A percentile compares a stretch with the other conserved stretches of the same genome.
These are phyloP conservation scores for Sutorius eximius DNA, from an alignment of 1,284 basidiomycete species.

Conservation along the genomic window DNA sequence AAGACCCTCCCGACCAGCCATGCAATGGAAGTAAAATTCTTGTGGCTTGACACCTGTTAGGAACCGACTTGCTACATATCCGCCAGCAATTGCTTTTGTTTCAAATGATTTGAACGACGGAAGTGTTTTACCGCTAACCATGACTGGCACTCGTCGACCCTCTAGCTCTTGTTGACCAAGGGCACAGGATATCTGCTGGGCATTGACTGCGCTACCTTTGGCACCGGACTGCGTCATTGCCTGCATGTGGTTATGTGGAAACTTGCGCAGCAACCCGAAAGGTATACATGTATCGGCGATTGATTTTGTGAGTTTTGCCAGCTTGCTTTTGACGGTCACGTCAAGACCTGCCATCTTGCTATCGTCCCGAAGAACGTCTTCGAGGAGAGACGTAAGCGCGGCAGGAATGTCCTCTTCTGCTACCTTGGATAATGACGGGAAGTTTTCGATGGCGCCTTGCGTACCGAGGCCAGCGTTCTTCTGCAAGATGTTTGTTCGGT, in stretches of 20 bases:
- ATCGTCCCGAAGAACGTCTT: constrained; percentile 96
- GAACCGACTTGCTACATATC: constrained; percentile 99
- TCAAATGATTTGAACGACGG: constrained; percentile 98
- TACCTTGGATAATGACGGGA: constrained; percentile 64
- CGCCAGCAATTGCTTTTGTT: constrained; percentile 95
- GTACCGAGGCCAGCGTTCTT: constrained; percentile 76
- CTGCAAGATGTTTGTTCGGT: constrained; percentile 69
- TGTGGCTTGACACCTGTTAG: constrained; percentile 98
- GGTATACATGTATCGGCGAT: constrained; percentile 92
- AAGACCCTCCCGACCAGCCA: constrained; percentile 98
- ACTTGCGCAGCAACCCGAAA: constrained; percentile 84
- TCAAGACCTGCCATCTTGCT: constrained; percentile 96
- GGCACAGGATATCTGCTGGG: constrained; percentile 95
- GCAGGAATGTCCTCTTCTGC: constrained; percentile 52
- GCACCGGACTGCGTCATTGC: constrained; percentile 98
- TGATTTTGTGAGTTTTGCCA: constrained; percentile 84
- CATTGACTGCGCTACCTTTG: constrained; percentile 97
- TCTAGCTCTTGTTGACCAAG: constrained; percentile 98
- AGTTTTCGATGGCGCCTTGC: constrained; percentile 87
- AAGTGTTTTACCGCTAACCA: constrained; percentile 98
- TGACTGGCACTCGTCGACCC: constrained; percentile 97
- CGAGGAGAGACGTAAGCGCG: constrained; percentile 64
- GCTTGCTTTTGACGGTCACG: constrained; percentile 85
- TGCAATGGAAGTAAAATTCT: constrained; percentile 99
- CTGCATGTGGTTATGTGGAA: constrained; percentile 99